Conservation (phyloP, 768 basidiomycete species). For the Termitomyces sp. region DNA sequence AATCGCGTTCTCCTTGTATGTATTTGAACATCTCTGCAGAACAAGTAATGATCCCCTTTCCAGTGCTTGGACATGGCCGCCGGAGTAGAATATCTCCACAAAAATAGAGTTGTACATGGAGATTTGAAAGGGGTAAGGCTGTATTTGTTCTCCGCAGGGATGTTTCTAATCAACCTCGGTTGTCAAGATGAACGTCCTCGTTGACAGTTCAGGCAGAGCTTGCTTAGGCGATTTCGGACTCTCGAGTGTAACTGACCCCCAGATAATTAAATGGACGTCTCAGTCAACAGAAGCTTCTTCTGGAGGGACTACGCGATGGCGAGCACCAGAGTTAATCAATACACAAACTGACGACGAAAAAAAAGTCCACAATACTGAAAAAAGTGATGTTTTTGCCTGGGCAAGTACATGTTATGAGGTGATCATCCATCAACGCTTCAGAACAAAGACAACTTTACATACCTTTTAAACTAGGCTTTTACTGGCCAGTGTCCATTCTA, state of each 20-base stretch:
- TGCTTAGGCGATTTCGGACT: constrained; percentile 19
- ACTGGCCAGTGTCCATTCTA: constrained; percentile 4
- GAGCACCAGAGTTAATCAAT: constrained; percentile 9
- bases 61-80: constrained; percentile 17
- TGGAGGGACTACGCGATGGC: constrained; percentile 7
- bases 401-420: constrained; percentile 10
- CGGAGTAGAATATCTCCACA: constrained; percentile 24
- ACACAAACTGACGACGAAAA: not conserved
- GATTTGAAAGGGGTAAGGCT: constrained; percentile 24
- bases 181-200: constrained; percentile 14
- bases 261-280: constrained; percentile 11
- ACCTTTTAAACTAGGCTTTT: not conserved
- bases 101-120: constrained; percentile 22
- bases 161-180: not conserved
- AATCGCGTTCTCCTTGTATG: constrained; percentile 27
- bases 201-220: constrained; percentile 13
- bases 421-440: no score
- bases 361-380: constrained; percentile 5
- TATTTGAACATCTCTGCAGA: not conserved
- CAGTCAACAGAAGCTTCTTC: constrained; percentile 8
- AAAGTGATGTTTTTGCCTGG: constrained; percentile 12
- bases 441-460: not conserved
- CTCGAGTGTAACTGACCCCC: constrained; percentile 10
- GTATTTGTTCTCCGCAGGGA: not conserved
- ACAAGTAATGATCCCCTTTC: not conserved